phyloP scores from a whole-genome alignment of 2,329 filamentous ascomycete genomes.

The Aspergillus glaucus region DNA sequence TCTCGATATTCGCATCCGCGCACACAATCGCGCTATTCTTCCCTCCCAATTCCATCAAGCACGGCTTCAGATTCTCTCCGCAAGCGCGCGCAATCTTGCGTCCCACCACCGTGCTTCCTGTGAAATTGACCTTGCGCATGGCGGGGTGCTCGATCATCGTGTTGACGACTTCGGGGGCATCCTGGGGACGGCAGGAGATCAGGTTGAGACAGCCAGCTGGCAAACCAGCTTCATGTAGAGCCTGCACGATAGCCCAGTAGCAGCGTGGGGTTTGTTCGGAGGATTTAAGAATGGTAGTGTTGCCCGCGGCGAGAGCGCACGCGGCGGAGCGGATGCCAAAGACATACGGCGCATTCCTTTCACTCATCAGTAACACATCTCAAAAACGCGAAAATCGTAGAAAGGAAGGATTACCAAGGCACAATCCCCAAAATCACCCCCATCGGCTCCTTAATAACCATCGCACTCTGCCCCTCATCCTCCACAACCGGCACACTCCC shows the following conservation, averaged over 20 bases:
- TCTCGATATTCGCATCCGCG: slow-evolving; percentile 67
- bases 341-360: slow-evolving; percentile 51
- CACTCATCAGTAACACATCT: background rate
- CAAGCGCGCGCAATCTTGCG: slow-evolving; percentile 61
- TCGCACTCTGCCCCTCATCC: slow-evolving; percentile 50
- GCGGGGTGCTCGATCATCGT: slow-evolving; percentile 58
- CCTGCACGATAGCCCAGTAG: slow-evolving; percentile 54
- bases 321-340: slow-evolving; percentile 46
- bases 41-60: slow-evolving; percentile 73
- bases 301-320: slow-evolving; percentile 63
- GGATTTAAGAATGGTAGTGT: slow-evolving; percentile 66
- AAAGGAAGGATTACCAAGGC: slow-evolving; percentile 57
- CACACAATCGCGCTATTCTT: slow-evolving; percentile 74
- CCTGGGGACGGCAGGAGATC: slow-evolving; percentile 53
- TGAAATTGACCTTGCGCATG: slow-evolving; percentile 70
- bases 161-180: slow-evolving; percentile 62
- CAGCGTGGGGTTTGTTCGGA: slow-evolving; percentile 60
- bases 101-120: slow-evolving; percentile 63
- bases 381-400: background rate
- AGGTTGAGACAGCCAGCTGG: slow-evolving; percentile 69
- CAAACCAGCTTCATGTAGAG: slow-evolving; percentile 65
- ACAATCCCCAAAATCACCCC: slow-evolving; percentile 73
- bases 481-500: slow-evolving; percentile 45
- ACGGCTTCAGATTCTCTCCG: slow-evolving; percentile 67
- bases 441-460: slow-evolving; percentile 67